A percentile compares a stretch with the other conserved stretches of the same genome.
Evolutionary conservation across 2,329 filamentous ascomycete species (phyloP).

Genomic region (Ophiocordyceps camponoti-leonardi): DNA sequence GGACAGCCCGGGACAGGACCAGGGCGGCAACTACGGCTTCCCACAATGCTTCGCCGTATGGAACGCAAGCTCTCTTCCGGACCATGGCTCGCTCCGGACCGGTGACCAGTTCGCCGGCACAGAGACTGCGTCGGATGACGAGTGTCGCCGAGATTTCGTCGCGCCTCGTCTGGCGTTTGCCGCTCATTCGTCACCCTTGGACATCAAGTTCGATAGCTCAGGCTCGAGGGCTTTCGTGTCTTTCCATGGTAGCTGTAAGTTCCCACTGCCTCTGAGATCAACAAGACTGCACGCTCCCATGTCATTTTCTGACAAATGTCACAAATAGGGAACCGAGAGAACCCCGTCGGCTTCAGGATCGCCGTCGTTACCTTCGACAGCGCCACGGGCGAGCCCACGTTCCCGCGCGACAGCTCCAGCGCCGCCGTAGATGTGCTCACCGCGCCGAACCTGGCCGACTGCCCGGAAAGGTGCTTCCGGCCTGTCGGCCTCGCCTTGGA

Average conservation of each 20-base stretch:
- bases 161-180: neutral
- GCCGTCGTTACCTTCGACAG: neutral
- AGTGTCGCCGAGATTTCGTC: neutral
- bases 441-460: neutral
- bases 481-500: constrained; percentile 39
- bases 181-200: neutral
- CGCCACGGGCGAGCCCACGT: neutral
- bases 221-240: neutral
- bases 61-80: neutral
- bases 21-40: neutral
- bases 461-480: neutral
- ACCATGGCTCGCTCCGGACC: neutral
- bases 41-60: neutral
- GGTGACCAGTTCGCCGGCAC: neutral
- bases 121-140: neutral
- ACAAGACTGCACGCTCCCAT: neutral
- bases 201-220: neutral
- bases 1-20: neutral
- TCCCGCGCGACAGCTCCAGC: neutral
- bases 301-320: neutral
- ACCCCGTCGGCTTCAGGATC: neutral
- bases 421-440: neutral
- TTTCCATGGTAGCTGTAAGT: neutral
- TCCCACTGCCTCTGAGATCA: neutral
- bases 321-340: neutral